Conservation (phyloP, 768 basidiomycete genomes). For the Rhizopogon sp. region DNA sequence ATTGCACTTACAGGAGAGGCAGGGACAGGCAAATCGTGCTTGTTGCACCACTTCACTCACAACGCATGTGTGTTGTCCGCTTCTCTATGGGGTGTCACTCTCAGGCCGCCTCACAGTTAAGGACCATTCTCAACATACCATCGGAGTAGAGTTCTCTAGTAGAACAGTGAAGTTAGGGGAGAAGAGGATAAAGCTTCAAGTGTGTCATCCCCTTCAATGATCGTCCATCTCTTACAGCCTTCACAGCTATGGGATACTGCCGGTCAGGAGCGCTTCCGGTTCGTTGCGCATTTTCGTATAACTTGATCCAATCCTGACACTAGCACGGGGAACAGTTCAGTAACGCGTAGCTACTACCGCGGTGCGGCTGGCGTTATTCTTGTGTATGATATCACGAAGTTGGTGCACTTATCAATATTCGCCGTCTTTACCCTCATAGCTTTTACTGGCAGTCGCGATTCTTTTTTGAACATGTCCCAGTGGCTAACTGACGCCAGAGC, state of each 20-base stretch:
- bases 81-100: constrained; percentile 4
- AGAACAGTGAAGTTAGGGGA: constrained; percentile 90
- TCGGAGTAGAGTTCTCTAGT: constrained; percentile 97
- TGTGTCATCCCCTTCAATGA: constrained; percentile 28
- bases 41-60: constrained; percentile 94
- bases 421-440: not conserved
- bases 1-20: constrained; percentile 68
- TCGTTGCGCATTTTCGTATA: constrained; percentile 10
- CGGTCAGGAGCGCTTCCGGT: constrained; percentile 94
- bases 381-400: constrained; percentile 93
- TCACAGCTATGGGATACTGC: constrained; percentile 94
- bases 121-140: constrained; percentile 95
- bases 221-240: constrained; percentile 11
- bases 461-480: constrained; percentile 75
- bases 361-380: constrained; percentile 90
- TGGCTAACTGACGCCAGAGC: constrained; percentile 96
- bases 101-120: constrained; percentile 59
- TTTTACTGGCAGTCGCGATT: constrained; percentile 59
- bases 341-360: constrained; percentile 93
- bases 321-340: constrained; percentile 49
- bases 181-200: constrained; percentile 94
- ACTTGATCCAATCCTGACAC: constrained; percentile 11
- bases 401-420: constrained; percentile 15
- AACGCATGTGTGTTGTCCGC: constrained; percentile 73
- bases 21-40: constrained; percentile 95